Conservation (phyloP, 805 yeast genomes). For the Myxozyma lipomycoides region DNA sequence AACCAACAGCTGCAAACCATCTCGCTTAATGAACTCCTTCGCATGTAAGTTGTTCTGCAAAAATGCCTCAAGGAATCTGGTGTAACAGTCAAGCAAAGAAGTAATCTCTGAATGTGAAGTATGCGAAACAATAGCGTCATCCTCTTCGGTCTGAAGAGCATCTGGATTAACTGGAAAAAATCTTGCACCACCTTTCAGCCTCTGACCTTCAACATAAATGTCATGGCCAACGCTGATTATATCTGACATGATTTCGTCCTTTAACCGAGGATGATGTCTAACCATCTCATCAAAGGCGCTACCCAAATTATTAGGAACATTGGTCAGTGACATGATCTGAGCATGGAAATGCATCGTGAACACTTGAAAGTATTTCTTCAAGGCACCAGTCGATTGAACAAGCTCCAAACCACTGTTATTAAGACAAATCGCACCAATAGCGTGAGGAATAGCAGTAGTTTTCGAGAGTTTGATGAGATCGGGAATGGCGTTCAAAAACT, state of each 20-base stretch:
- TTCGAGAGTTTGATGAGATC: conserved; percentile 50
- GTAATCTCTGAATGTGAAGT: conserved; percentile 23
- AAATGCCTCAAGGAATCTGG: conserved; percentile 34
- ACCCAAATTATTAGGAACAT: conserved; percentile 56
- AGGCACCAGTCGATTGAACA: conserved; percentile 44
- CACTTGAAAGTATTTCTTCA: conserved; percentile 46
- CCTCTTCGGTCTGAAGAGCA: conserved; percentile 24
- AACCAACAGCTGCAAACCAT: conserved; percentile 30
- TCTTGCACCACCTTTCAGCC: conserved; percentile 20
- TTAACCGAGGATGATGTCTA: conserved; percentile 74
- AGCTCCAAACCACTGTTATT: conserved; percentile 65
- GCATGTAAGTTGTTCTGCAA: conserved; percentile 33
- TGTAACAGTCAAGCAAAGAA: conserved; percentile 21
- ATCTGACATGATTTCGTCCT: conserved; percentile 53
- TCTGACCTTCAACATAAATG: conserved; percentile 10
- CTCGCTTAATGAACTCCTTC: conserved; percentile 32
- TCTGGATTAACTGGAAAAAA: conserved; percentile 25
- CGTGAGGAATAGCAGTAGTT: conserved; percentile 61
- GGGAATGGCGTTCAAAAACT: conserved; percentile 56
- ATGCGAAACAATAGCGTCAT: conserved; percentile 15
- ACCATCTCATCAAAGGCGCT: conserved; percentile 71
- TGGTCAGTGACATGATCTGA: conserved; percentile 51
- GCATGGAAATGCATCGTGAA: conserved; percentile 51
- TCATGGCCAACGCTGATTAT: conserved; percentile 12
- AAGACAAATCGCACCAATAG: conserved; percentile 77